Evolutionary conservation across 23 red algal genomes (phyloP), one percentile per base, ranked within the genome.

Genomic region (Gracilaria vermiculophylla): DNA sequence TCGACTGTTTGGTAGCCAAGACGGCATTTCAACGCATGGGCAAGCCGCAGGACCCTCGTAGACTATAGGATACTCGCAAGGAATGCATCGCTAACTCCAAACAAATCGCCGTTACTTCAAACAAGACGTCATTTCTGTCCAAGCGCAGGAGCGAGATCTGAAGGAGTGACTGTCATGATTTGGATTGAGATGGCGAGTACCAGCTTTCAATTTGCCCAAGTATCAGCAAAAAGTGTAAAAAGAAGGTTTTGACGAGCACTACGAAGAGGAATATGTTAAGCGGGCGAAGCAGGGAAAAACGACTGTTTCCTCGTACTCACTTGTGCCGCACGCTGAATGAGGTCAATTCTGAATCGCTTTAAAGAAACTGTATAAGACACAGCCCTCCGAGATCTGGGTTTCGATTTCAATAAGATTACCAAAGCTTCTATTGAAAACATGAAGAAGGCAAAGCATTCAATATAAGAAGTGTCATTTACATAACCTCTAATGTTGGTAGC

Each of bases 241-340:
- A 29, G 78, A 82, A 36, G 24, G 62, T 19, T 62, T 82, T 1
- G 78, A 82, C 23, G 64, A 82, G 34, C 36, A 42, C 37, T 58
- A 60, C 39, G 0, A 13, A 2, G 1, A n/a, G 6, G 64, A 56
- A 14, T 33, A 64, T 31, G 3, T 16, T 4, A 40, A 56, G 49
- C 37, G 37, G 37, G 52, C 0, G 0, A 36, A 61, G 51, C 10
- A n/a, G 8, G 32, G 25, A 12, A 60, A 9, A 47, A 0, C 5
- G 2, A 73, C 5, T 2, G 31, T 23, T 5, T 9, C 10, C 64
- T 5, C 37, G 23, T 0, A 24, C n/a, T 3, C 31, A 2, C 37
- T 5, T 0, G 24, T 42, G 20, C 19, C 4, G 19, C 21, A 73
- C 27, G 40, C 32, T 27, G 67, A 73, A 2, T 3, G 3, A 3